Percentiles rank a stretch among this genome's conserved stretches.
Evolutionary conservation across 768 basidiomycete genomes (phyloP).

Genomic region (Candolleomyces eurysporus): DNA sequence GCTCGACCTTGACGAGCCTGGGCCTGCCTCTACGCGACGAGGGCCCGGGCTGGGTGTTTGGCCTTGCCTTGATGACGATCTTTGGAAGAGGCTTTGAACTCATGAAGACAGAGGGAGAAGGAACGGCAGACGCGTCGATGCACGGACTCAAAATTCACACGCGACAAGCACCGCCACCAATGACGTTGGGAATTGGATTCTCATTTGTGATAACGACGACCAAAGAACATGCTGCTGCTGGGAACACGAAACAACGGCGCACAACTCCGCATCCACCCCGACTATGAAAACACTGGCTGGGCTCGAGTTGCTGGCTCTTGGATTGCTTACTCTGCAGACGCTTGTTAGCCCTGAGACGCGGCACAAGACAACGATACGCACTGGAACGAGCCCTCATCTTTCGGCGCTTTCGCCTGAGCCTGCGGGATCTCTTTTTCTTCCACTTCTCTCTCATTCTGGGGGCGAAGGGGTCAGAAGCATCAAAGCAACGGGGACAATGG

Average conservation of each 20-base stretch:
- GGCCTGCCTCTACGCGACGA: slow-evolving; percentile 18
- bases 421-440: slow-evolving; percentile 94
- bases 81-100: slow-evolving; percentile 30
- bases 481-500: not conserved
- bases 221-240: not conserved
- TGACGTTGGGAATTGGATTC: not conserved
- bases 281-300: no score
- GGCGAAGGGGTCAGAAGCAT: not conserved
- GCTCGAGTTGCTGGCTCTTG: not conserved
- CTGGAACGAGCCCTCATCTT: slow-evolving; percentile 96
- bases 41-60: slow-evolving; percentile 20
- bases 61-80: slow-evolving; percentile 50
- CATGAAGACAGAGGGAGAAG: not conserved
- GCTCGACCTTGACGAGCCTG: slow-evolving; percentile 27
- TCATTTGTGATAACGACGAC: not conserved
- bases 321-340: slow-evolving; percentile 36
- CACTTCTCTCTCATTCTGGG: slow-evolving; percentile 91
- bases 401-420: slow-evolving; percentile 92
- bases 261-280: no score
- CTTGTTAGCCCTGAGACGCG: not conserved
- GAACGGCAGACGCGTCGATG: not conserved
- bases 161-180: not conserved
- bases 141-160: not conserved
- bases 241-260: not conserved
- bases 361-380: slow-evolving; percentile 38